Evolutionary conservation across 176 grass and related monocot species (phyloP), one percentile per base, ranked within the genome.

Genomic region (Oryza nivara): DNA sequence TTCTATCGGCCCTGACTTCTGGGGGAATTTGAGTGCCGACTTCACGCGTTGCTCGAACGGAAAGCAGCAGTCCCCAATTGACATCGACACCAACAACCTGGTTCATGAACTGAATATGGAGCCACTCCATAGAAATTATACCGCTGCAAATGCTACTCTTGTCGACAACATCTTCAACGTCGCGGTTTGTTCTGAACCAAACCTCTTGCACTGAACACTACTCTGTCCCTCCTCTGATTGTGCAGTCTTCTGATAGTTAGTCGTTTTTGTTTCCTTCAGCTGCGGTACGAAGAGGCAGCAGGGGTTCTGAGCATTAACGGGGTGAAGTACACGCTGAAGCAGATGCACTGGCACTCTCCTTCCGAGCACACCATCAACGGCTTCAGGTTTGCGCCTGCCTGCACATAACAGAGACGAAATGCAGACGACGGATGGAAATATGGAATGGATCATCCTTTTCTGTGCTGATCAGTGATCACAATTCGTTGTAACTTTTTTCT

Each of bases 291-390:
- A 5, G 86, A 67, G 26, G 68, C 16, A 6, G 80, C 41, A 43
- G 91, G 92, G 52, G 73, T 43, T 30, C 78, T 97, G 78, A 76
- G 13, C 46, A 36, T 91, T 17, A 69, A 92, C 74, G 85, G 91
- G 25, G 88, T 84, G 67, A 77, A 72, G 28, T 97, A 97, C 70
- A 67, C 2, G 72, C 86, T 97, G 86, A 88, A 92, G 81, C 85
- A 91, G 2, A 66, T 92, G 82, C 91, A 97, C 12, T 97, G 94
- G 94, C 94, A 97, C 70, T 92, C 91, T 54, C 94, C 94, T 9
- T 97, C 94, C 0, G 94, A 97, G 89, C 94, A 97, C 89, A 92
- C 91, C 71, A 68, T 97, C 77, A 63, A 93, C 68, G 91, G 91
- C 52, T 7, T 71, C 23, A 89, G 89, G 92, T 89, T 67, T 67